phyloP scores from a whole-genome alignment of 495 filamentous ascomycete species.

The Thozetella sp. region DNA sequence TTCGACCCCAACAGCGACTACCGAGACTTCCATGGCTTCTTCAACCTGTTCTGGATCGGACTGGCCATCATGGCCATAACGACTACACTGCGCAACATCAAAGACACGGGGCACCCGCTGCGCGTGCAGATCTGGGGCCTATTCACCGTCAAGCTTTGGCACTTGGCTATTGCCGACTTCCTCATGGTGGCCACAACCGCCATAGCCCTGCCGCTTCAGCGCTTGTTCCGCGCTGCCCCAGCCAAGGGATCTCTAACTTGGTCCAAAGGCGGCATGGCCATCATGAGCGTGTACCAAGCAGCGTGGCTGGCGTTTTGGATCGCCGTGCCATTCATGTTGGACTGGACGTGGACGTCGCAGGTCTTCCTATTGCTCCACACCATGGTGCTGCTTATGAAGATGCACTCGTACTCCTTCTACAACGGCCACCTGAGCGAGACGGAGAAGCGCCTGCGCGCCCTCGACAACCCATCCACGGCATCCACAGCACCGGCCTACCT shows the following conservation, averaged over 20 bases:
- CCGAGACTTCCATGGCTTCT: slow-evolving; percentile 94
- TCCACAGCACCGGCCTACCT: slow-evolving; percentile 70
- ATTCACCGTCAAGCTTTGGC: slow-evolving; percentile 84
- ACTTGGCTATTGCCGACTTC: slow-evolving; percentile 80
- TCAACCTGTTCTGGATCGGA: slow-evolving; percentile 95
- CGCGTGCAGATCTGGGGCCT: slow-evolving; percentile 83
- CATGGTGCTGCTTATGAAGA: slow-evolving; percentile 93
- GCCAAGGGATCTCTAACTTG: slow-evolving; percentile 65
- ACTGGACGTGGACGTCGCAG: slow-evolving; percentile 92
- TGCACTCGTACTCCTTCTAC: slow-evolving; percentile 98
- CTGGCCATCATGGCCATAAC: slow-evolving; percentile 97
- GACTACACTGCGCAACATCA: slow-evolving; percentile 85
- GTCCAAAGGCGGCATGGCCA: slow-evolving; percentile 70
- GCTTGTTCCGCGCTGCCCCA: slow-evolving; percentile 54
- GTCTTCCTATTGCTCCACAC: slow-evolving; percentile 93
- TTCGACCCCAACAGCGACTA: slow-evolving; percentile 94
- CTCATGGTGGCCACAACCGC: slow-evolving; percentile 80
- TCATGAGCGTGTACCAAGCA: slow-evolving; percentile 82
- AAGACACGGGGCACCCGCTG: slow-evolving; percentile 88
- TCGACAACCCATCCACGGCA: slow-evolving; percentile 76
- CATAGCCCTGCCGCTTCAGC: slow-evolving; percentile 74
- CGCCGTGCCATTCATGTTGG: slow-evolving; percentile 81
- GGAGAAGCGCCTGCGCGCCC: slow-evolving; percentile 71
- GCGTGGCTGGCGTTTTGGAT: slow-evolving; percentile 85
- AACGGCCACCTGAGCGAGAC: slow-evolving; percentile 93